phyloP scores from a whole-genome alignment of 2,329 filamentous ascomycete genomes.

The Pyricularia grisea region DNA sequence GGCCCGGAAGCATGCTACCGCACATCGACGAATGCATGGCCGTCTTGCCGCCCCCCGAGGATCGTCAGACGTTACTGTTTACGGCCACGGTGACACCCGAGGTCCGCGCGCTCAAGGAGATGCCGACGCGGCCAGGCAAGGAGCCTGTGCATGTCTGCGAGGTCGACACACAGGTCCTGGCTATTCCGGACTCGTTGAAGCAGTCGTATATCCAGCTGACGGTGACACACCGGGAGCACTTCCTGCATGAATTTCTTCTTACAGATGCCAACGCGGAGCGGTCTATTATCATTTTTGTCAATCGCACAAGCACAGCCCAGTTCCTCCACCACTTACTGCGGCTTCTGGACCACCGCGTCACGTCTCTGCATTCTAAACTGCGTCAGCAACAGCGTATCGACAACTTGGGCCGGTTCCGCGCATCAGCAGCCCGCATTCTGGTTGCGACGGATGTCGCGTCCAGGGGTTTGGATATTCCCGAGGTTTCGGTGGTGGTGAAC shows the following conservation, averaged over 20 bases:
- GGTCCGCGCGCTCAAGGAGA: conserved; percentile 75
- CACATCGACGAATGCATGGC: conserved; percentile 85
- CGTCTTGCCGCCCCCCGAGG: conserved; percentile 63
- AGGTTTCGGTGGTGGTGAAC: conserved; percentile 84
- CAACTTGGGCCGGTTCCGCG: conserved; percentile 87
- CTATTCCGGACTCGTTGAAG: conserved; percentile 69
- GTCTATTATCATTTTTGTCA: conserved; percentile 88
- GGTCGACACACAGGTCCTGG: conserved; percentile 64
- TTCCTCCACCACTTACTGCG: conserved; percentile 82
- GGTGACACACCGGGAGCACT: conserved; percentile 89
- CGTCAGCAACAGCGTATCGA: conserved; percentile 76
- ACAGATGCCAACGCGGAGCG: conserved; percentile 68
- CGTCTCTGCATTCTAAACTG: conserved; percentile 79
- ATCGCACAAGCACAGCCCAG: conserved; percentile 80
- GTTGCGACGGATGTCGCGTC: conserved; percentile 94
- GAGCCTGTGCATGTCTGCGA: conserved; percentile 83
- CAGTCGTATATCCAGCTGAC: conserved; percentile 85
- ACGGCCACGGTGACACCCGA: conserved; percentile 93
- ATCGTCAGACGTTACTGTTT: conserved; percentile 90
- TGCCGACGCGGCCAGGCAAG: conserved; percentile 59
- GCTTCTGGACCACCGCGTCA: conserved; percentile 80
- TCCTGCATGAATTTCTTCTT: conserved; percentile 78
- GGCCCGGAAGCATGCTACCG: conserved; percentile 80
- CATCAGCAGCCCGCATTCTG: conserved; percentile 76
- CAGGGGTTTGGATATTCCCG: conserved; percentile 89